Percentiles rank a stretch among this genome's conserved stretches.
phyloP scores from a whole-genome alignment of 192 early-diverging fungal species.

The Fimicolochytrium jonesii region DNA sequence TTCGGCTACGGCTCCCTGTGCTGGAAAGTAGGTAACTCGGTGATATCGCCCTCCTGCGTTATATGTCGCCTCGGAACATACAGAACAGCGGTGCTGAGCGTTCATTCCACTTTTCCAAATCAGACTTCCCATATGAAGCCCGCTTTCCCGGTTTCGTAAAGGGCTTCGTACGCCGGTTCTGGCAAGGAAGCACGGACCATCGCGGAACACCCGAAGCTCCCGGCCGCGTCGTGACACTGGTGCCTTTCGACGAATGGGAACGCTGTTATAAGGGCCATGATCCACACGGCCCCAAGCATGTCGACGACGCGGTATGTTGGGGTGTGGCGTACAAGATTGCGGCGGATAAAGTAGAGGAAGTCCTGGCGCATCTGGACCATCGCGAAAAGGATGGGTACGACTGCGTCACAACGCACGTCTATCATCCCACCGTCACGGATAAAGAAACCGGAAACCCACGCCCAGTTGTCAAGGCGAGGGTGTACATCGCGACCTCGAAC shows the following conservation, averaged over 20 bases:
- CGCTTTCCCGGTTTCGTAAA: slow-evolving; percentile 58
- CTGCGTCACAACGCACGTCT: slow-evolving; percentile 62
- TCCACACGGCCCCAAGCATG: slow-evolving; percentile 6
- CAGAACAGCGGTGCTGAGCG: background rate
- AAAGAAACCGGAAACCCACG: background rate
- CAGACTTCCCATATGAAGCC: slow-evolving; percentile 61
- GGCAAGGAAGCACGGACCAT: slow-evolving; percentile 83
- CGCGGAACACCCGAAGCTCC: slow-evolving; percentile 72
- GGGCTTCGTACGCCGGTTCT: slow-evolving; percentile 68
- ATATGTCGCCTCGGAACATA: background rate
- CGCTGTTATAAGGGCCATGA: slow-evolving; percentile 14
- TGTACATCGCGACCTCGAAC: slow-evolving; percentile 71
- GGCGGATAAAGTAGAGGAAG: slow-evolving; percentile 55
- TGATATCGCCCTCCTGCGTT: background rate
- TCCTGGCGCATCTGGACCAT: slow-evolving; percentile 73
- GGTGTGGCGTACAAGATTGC: slow-evolving; percentile 80
- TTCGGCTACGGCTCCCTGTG: slow-evolving; percentile 70
- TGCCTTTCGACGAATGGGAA: slow-evolving; percentile 68
- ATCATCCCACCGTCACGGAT: slow-evolving; percentile 22
- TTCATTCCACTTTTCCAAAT: background rate
- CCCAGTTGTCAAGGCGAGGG: slow-evolving; percentile 54
- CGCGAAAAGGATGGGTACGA: slow-evolving; percentile 89
- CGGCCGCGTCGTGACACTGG: slow-evolving; percentile 82
- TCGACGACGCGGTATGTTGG: slow-evolving; percentile 41
- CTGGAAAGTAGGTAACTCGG: slow-evolving; percentile 50